phyloP scores from a whole-genome alignment of 2,329 filamentous ascomycete genomes.

The Diaporthe vaccinii region DNA sequence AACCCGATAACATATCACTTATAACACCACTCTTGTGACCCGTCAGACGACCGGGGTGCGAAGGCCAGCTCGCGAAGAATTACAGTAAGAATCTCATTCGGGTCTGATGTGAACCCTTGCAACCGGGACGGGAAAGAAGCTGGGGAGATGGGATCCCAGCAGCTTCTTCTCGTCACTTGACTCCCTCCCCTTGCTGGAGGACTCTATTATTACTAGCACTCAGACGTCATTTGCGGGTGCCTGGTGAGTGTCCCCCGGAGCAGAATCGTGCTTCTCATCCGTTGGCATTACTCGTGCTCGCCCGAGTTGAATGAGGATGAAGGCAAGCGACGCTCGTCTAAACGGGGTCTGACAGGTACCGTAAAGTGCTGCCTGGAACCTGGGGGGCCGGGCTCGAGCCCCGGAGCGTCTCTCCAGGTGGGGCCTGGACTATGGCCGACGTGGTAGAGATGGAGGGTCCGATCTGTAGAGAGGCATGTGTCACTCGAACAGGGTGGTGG shows the following conservation, averaged over 20 bases:
- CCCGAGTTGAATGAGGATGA: neutral
- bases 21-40: constrained; percentile 13
- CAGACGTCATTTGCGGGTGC: neutral
- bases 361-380: constrained; percentile 23
- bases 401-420: neutral
- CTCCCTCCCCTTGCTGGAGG: neutral
- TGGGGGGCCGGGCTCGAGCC: neutral
- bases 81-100: neutral
- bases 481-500: constrained; percentile 7
- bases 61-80: neutral
- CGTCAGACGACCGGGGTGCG: constrained; percentile 19
- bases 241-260: neutral
- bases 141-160: constrained; percentile 5
- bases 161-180: constrained; percentile 26
- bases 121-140: neutral
- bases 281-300: constrained; percentile 14
- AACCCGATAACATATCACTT: constrained; percentile 23
- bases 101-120: constrained; percentile 5
- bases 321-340: constrained; percentile 9
- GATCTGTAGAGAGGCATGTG: constrained; percentile 11
- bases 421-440: neutral
- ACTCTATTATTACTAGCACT: neutral
- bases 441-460: neutral
- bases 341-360: neutral
- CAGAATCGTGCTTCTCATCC: neutral